These are phyloP conservation scores for Silene vulgaris DNA, from an alignment of 179 eudicot genomes.

Conservation along the genomic window DNA sequence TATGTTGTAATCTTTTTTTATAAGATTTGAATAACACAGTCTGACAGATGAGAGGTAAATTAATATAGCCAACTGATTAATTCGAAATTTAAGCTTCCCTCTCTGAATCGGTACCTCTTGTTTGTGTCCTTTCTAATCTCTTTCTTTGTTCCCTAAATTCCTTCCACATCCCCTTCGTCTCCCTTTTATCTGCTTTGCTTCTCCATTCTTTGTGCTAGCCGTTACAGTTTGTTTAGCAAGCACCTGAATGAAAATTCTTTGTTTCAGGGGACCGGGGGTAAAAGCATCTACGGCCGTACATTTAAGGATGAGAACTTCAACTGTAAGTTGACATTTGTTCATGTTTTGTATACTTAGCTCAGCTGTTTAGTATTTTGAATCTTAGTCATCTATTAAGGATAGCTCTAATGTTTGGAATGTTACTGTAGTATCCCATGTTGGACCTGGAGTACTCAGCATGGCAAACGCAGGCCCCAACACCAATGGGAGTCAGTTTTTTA, in stretches of 20 bases:
- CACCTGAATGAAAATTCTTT: not conserved
- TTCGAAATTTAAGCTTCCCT: not conserved
- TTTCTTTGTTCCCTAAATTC: not conserved
- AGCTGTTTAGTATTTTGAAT: not conserved
- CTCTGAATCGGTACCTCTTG: not conserved
- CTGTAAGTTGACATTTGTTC: conserved; percentile 42
- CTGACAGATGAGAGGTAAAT: not conserved
- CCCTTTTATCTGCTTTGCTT: conserved; percentile 1
- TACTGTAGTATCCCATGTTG: conserved; percentile 66
- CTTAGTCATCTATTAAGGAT: conserved; percentile 7
- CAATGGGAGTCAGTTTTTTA: conserved; percentile 96
- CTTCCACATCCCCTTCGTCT: not conserved
- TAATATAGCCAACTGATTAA: not conserved
- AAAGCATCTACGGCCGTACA: conserved; percentile 92
- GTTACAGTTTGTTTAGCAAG: not conserved
- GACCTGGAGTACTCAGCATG: conserved; percentile 95
- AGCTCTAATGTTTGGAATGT: not conserved
- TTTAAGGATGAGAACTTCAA: conserved; percentile 93
- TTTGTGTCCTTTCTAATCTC: not conserved
- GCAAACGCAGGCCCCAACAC: conserved; percentile 92
- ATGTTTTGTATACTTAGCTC: not conserved
- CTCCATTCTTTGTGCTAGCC: not conserved
- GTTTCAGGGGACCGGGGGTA: conserved; percentile 94
- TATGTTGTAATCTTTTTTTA: not conserved
- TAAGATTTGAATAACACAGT: not conserved